A percentile compares a stretch with the other conserved stretches of the same genome.
phyloP scores from a whole-genome alignment of 805 yeast species.

The Yarrowia porcina region DNA sequence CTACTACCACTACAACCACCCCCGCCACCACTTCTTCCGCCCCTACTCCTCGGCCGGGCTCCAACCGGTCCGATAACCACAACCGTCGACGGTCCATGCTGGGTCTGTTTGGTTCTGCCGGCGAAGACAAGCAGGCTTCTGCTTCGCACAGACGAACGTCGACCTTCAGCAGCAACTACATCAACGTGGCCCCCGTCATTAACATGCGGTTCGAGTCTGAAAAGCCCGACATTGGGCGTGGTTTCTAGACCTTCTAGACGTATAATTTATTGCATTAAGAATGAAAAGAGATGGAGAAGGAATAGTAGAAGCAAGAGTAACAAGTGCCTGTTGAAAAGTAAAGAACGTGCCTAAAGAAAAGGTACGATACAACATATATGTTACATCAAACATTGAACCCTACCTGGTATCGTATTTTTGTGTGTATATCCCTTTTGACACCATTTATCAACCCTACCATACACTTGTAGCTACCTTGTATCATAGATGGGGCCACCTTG shows the following conservation, averaged over 20 bases:
- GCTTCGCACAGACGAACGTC: background rate
- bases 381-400: no score
- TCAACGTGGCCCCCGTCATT: slow-evolving; percentile 8
- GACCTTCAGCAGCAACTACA: background rate
- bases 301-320: no score
- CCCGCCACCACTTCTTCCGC: background rate
- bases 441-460: no score
- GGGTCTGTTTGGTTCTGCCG: slow-evolving; percentile 1
- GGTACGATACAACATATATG: no score
- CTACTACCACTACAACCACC: background rate
- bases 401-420: no score
- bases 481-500: no score
- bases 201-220: slow-evolving; percentile 23
- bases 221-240: slow-evolving; percentile 4
- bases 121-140: background rate
- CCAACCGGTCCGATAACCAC: background rate
- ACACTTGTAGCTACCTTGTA: no score
- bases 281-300: no score
- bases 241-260: background rate
- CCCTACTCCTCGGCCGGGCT: background rate
- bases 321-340: no score
- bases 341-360: no score
- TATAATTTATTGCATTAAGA: slow-evolving; percentile 17
- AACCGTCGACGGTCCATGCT: slow-evolving; percentile 5
- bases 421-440: no score